Conservation (phyloP, 805 yeast genomes). For the Metschnikowia corniflorae region DNA sequence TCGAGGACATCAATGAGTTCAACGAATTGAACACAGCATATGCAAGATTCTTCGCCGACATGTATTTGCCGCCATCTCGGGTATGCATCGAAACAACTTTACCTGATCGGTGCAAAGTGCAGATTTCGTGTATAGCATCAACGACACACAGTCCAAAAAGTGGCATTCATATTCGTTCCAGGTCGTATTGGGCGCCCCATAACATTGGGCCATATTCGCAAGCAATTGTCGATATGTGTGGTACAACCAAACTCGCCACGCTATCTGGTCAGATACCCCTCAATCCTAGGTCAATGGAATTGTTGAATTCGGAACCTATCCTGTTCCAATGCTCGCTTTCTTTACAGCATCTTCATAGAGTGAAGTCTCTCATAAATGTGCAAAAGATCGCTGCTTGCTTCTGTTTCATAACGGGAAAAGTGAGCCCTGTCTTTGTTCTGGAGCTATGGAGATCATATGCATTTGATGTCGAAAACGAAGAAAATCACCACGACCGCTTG, state of each 20-base stretch:
- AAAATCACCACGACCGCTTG: conserved; percentile 26
- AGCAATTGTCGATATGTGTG: conserved; percentile 48
- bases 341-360: conserved; percentile 69
- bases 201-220: conserved; percentile 98
- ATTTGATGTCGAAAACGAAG: conserved; percentile 15
- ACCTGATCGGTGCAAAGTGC: conserved; percentile 38
- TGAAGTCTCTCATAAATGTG: conserved; percentile 53
- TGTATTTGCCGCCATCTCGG: conserved; percentile 80
- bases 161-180: conserved; percentile 88
- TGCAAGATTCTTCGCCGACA: conserved; percentile 47
- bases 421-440: conserved; percentile 27
- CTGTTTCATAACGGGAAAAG: conserved; percentile 48
- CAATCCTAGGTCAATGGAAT: conserved; percentile 64
- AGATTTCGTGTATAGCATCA: conserved; percentile 59
- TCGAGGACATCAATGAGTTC: conserved; percentile 66
- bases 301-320: conserved; percentile 20
- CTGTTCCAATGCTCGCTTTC: conserved; percentile 48
- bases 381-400: conserved; percentile 44
- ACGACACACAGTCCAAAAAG: conserved; percentile 31
- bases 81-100: conserved; percentile 69
- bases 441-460: conserved; percentile 47
- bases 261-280: conserved; percentile 92
- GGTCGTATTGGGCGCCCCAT: conserved; percentile 98
- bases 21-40: conserved; percentile 60
- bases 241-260: conserved; percentile 45